Base-by-base conservation (phyloP, 106 monocot genomes). In the Alisma plantagoaquatica region DNA sequence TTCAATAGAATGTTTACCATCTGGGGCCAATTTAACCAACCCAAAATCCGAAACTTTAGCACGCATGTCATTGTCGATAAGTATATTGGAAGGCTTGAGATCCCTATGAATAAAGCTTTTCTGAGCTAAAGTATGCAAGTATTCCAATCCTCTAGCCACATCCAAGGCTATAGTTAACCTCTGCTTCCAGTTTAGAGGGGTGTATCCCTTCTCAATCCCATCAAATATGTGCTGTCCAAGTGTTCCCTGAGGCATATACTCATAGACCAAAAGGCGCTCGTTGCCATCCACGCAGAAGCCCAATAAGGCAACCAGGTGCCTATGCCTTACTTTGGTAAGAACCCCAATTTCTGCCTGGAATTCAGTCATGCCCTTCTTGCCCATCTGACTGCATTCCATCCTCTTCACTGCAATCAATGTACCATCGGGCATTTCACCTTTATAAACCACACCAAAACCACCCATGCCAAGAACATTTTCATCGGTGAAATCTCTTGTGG, bases 21-120 rank as follows among this genome's bases (percentile, higher is more conserved):
- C 81, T 11, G 56, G 48, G 12, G 72, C 83, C 60, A 78, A 80
- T 51, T 94, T 94, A 30, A 88, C 87, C 61, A 94, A 64, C 4
- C 94, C 94, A 65, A 94, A 94, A 60, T 94, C 94, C 16, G 94
- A 87, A 35, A 94, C 94, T 62, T 94, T 94, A 0, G 80, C 94
- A 60, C 94, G 74, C 66, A 84, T 46, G 50, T 84, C 77, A 31
- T 75, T 59, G 17, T 80, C 83, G 61, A 94, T 33, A 19, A 94
- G 77, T 69, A 94, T 84, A 65, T 94, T 94, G 1, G 87, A 87
- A 31, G 94, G 94, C 57, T 94, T 94, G 6, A 94, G 57, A 71
- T 94, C 94, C 54, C 94, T 71, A 43, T 94, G 94, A 51, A 94
- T 94, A 68, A 94, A 94, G 23, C 84, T 94, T 33, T 73, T 80